These are phyloP conservation scores for Verbena officinalis DNA, from an alignment of 257 asterid species.

Conservation along the genomic window DNA sequence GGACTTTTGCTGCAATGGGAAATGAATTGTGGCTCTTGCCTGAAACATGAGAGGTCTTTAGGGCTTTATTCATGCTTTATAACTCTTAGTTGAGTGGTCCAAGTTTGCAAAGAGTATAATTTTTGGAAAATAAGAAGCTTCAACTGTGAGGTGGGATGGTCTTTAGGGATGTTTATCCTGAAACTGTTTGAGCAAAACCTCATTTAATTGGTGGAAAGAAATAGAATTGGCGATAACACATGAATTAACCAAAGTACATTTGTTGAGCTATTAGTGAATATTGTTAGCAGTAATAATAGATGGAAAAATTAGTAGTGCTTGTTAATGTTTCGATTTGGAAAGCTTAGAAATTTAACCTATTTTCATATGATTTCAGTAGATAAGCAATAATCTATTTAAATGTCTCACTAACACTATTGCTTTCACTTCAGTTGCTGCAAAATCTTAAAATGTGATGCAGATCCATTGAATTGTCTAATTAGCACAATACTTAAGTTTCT, in stretches of 20 bases:
- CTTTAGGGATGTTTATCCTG: constrained; percentile 3
- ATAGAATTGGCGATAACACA: neutral
- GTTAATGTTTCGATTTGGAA: neutral
- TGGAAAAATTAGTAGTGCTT: constrained; percentile 4
- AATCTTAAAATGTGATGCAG: neutral
- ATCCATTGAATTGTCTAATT: constrained; percentile 3
- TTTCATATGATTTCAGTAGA: neutral
- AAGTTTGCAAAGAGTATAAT: neutral
- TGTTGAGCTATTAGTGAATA: neutral
- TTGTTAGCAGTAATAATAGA: neutral
- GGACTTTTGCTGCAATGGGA: neutral
- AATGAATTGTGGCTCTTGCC: constrained; percentile 14
- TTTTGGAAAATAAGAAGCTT: constrained; percentile 12
- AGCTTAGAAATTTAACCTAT: neutral
- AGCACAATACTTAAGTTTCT: neutral
- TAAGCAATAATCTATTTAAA: neutral
- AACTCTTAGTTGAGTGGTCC: constrained; percentile 9
- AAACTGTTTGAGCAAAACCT: neutral
- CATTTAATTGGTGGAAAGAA: neutral
- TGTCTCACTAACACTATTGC: neutral
- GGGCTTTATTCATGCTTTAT: neutral
- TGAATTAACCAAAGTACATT: neutral
- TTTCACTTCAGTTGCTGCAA: constrained; percentile 6
- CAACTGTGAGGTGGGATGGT: neutral
- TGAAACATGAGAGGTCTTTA: neutral